Evolutionary conservation across 495 filamentous ascomycete genomes (phyloP), one percentile per base, ranked within the genome.

Genomic region (Pseudoneurospora amorphoporcata): DNA sequence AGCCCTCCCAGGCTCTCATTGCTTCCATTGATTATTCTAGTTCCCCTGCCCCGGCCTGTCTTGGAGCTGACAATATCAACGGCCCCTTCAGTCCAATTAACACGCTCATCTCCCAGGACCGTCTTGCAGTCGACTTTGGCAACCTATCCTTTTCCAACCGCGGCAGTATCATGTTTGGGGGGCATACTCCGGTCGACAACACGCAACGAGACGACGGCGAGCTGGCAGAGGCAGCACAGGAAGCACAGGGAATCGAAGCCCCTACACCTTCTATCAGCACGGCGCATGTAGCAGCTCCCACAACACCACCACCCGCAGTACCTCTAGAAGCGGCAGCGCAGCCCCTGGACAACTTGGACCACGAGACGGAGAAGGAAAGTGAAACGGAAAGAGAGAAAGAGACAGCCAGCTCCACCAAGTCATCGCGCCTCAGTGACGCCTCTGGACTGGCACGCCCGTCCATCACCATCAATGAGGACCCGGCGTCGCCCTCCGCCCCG

Each of bases 111-210:
- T 86, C 86, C 73, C 83, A 83, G 19, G 85, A 86, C 71, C 83
- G 81, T 71, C 79, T 88, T 39, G 77, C 86, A 72, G 86, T 87
- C 72, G 83, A 86, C 75, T 75, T 87, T 58, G 81, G 79, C 75
- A 76, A 79, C 40, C 74, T 89, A 53, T 80, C 82, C 65, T 89
- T 89, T 77, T 88, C 87, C 65, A 87, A 87, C 71, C 80, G 87
- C 70, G 90, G 90, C n/a, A 91, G 89, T 77, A 81, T 92, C 76
- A 83, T 92, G 81, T 84, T 91, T 72, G 87, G 86, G 38, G 88
- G 81, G 14, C 53, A 65, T 23, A 23, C 53, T 65, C 53, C 53
- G 29, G 53, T 65, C 53, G 53, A 65, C 70, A 72, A 35, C 70
- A 65, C 14, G 14, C 53, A 65, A 65, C 53, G 53, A 65, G 53